Percentiles rank a stretch among this genome's conserved stretches.
Evolutionary conservation across 768 basidiomycete species (phyloP).

Genomic region (Collybia sp.): DNA sequence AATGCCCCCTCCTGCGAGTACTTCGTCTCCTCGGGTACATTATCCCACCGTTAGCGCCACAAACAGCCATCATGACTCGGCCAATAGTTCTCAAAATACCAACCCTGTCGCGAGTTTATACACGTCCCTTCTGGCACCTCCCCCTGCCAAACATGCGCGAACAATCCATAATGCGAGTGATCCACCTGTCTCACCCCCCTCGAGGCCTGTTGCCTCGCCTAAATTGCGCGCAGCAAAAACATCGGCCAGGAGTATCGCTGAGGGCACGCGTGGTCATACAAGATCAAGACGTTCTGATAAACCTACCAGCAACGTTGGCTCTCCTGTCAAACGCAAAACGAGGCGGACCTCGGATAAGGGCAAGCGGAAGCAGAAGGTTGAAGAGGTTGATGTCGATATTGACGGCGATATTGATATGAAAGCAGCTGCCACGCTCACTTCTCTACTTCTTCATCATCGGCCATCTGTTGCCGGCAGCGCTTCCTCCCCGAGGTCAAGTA

Average conservation of each 20-base stretch:
- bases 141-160: conserved; percentile 70
- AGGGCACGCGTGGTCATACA: conserved; percentile 39
- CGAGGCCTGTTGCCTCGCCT: conserved; percentile 40
- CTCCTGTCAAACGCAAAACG: conserved; percentile 37
- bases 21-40: conserved; percentile 39
- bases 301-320: conserved; percentile 25
- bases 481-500: conserved; percentile 67
- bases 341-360: conserved; percentile 42
- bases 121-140: conserved; percentile 70
- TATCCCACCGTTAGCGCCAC: conserved; percentile 32
- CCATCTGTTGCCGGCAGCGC: conserved; percentile 56
- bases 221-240: conserved; percentile 33
- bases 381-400: conserved; percentile 30
- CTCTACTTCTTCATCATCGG: conserved; percentile 60
- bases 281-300: conserved; percentile 29
- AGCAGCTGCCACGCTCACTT: conserved; percentile 77
- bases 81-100: conserved; percentile 26
- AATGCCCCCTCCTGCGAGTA: conserved; percentile 40
- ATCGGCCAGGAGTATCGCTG: conserved; percentile 40
- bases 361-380: conserved; percentile 35
- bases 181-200: conserved; percentile 57
- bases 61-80: conserved; percentile 24
- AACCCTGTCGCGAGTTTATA: conserved; percentile 58
- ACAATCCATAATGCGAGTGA: conserved; percentile 75
- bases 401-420: conserved; percentile 74